Base-by-base conservation (phyloP, 1,284 basidiomycete species). In the Veloporphyrellus conicus region DNA sequence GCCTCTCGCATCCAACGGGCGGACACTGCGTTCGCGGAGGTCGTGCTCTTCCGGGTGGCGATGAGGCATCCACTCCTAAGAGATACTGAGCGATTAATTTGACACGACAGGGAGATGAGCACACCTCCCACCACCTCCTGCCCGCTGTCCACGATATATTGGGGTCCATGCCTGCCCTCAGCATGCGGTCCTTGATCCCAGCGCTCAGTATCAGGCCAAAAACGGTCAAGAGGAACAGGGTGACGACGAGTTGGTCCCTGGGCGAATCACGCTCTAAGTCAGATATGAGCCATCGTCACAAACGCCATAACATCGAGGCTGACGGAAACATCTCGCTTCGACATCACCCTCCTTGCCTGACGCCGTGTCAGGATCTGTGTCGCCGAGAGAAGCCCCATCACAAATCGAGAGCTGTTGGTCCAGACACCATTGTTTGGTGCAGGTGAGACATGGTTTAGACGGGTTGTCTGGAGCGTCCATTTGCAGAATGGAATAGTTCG, bases 301-400 rank as follows among this genome's bases (percentile, higher is more conserved):
- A 65, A 63, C 49, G 50, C 44, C 49, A 53, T 55, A 56, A 62
- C 54, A 50, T 56, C 55, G 47, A 56, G 47, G 81, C 92, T 61
- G 69, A 94, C 93, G 91, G 70, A 96, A 96, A 74, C 93, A 97
- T 64, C 90, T 77, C 50, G 93, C 93, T 71, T 94, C 90, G 31
- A 97, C 90, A 67, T 96, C 93, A 20, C 93, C 93, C 65, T 95
- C 93, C 60, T 91, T 93, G n/a, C 93, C 93, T 2, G 92, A 94
- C 7, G 88, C 92, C 18, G 87, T 92, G 67, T 97, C 93, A 19
- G 85, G 87, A 68, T 97, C 82, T 31, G 88, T 84, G 59, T 92
- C 87, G 23, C 91, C 93, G 29, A 92, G 71, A 44, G 84, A 77
- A 28, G 93, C 93, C 36, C 87, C 89, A 43, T 80, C 75, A 63